Evolutionary conservation across 306 rosid genomes (phyloP).

Genomic region (Rosa persica): DNA sequence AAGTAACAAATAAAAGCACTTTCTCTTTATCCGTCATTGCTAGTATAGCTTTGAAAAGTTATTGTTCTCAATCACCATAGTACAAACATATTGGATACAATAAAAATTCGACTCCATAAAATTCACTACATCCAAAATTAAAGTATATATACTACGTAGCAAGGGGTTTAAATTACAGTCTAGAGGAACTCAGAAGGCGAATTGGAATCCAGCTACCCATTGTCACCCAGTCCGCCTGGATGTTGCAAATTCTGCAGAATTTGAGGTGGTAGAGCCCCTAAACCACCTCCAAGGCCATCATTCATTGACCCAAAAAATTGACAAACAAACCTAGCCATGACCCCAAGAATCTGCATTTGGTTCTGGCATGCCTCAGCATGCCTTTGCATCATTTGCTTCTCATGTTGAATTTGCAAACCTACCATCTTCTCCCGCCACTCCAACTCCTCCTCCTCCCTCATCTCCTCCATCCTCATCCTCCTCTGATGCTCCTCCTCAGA

Average conservation of each 20-base stretch:
- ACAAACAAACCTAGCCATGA: conserved; percentile 69
- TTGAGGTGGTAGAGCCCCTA: conserved; percentile 71
- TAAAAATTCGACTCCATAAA: no score
- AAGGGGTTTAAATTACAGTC: conserved; percentile 11
- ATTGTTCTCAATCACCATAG: no score
- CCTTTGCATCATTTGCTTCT: conserved; percentile 86
- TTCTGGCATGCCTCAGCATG: conserved; percentile 87
- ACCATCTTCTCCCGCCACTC: conserved; percentile 88
- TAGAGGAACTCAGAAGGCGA: conserved; percentile 82
- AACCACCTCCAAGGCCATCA: conserved; percentile 69
- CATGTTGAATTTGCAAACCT: conserved; percentile 84
- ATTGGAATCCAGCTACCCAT: conserved; percentile 74
- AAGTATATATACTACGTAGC: no score
- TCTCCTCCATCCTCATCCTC: conserved; percentile 74
- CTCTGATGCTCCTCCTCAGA: conserved; percentile 49
- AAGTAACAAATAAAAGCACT: background rate
- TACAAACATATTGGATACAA: no score
- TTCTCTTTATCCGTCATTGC: background rate
- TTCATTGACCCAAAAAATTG: conserved; percentile 68
- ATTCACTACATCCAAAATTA: no score
- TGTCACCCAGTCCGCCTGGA: conserved; percentile 56
- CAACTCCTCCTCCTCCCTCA: conserved; percentile 83
- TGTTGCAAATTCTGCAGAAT: conserved; percentile 80
- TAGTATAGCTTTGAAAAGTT: no score
- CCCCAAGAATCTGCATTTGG: conserved; percentile 85